Base-by-base conservation (phyloP, 2,329 filamentous ascomycete genomes). In the Ophiocordyceps camponoti-saundersi region DNA sequence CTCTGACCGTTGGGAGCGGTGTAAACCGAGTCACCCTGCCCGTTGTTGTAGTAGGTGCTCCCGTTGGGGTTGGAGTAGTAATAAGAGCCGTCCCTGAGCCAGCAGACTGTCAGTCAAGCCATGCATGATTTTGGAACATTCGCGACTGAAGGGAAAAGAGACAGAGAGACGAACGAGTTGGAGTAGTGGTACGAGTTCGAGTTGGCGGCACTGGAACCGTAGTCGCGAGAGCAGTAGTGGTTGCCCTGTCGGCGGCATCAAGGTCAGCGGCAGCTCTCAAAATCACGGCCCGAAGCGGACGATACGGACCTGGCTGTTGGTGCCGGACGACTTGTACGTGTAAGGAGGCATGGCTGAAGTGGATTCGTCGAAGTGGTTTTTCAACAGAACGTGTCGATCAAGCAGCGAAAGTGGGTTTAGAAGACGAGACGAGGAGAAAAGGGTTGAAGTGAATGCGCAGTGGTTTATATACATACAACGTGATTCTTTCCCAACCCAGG, bases 11-110 rank as follows among this genome's bases (percentile, higher is more conserved):
- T 64, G 7, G 80, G 63, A 11, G 76, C 53, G 18, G 75, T 85
- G 62, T 85, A 85, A 18, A 63, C 77, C 22, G 75, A 72, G 44
- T 62, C 56, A 6, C 80, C 80, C 12, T 59, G 58, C 42, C 79
- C 78, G 53, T 69, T 61, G 61, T 82, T 81, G 69, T 83, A 65
- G 65, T 85, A 85, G 39, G 75, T 80, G 56, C 75, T 82, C 15
- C 79, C 78, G 51, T 82, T 72, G 43, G 78, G 63, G 64, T 85
- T 85, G 58, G 72, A 75, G 64, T 85, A 85, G 66, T 85, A 84
- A 69, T 85, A 85, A 1, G 78, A 82, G 36, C 80, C 79, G 53
- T 84, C 57, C 21, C 72, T 75, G 46, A 21, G 16, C 2, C 32
- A n/a, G 10, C 15, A 15, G n/a, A 8, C 7, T 39, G 23, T 30